Conservation (phyloP, 2,329 filamentous ascomycete genomes). For the Bretziella fagacearum region DNA sequence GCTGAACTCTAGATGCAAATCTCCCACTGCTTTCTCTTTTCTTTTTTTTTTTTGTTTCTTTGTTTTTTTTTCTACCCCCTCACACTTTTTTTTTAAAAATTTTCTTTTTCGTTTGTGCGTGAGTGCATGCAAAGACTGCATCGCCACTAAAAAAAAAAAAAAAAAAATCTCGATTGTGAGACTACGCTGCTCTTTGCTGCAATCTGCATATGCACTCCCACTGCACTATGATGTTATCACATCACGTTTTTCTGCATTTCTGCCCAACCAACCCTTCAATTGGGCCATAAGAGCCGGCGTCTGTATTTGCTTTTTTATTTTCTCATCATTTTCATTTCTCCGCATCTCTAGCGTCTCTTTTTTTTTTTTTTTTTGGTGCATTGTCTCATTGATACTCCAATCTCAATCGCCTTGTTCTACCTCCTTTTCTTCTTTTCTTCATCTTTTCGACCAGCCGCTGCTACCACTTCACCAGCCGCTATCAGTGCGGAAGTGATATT, state of each 20-base stretch:
- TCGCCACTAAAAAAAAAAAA: not conserved
- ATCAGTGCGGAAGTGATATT: slow-evolving; percentile 15
- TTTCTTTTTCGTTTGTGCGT: not conserved
- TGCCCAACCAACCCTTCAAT: slow-evolving; percentile 1
- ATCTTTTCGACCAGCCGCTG: not conserved
- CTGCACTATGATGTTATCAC: slow-evolving; percentile 14
- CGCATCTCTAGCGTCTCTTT: not conserved
- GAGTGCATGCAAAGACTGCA: not conserved
- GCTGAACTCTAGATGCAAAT: slow-evolving; percentile 5
- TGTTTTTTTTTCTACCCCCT: not conserved
- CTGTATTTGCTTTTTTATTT: not conserved
- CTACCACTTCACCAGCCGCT: no score
- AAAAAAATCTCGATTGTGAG: slow-evolving; percentile 12
- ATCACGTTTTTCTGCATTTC: slow-evolving; percentile 9
- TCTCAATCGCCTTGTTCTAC: not conserved
- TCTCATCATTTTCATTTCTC: slow-evolving; percentile 1
- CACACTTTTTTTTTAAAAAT: no score
- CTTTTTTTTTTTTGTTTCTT: not conserved
- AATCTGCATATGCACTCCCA: slow-evolving; percentile 5
- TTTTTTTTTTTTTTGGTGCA: not conserved
- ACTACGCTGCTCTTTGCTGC: slow-evolving; percentile 3
- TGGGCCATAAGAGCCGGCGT: slow-evolving; percentile 3
- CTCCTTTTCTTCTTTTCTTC: slow-evolving; percentile 6
- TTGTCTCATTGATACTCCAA: not conserved
- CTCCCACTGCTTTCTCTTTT: not conserved